Conservation (phyloP, 2,329 filamentous ascomycete species). For the Pyrenophora teres region DNA sequence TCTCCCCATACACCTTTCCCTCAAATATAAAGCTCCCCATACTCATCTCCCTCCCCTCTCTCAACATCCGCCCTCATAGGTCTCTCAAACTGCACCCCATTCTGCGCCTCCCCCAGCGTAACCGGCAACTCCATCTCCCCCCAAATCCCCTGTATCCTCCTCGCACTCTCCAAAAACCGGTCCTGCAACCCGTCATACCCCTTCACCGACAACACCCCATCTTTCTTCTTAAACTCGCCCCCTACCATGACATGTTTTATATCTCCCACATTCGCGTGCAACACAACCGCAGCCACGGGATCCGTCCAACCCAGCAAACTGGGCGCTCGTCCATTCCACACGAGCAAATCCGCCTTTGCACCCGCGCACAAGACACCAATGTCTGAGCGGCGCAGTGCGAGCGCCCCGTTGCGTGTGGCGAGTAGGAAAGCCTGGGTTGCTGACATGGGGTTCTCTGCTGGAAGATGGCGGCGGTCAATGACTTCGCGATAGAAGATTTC, state of each 20-base stretch:
- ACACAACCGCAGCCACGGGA: constrained; percentile 60
- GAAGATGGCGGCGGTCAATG: constrained; percentile 51
- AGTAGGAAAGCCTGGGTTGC: constrained; percentile 61
- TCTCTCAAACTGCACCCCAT: not conserved
- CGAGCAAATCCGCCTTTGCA: constrained; percentile 60
- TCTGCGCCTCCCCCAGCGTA: not conserved
- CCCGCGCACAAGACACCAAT: constrained; percentile 56
- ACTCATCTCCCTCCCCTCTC: constrained; percentile 8
- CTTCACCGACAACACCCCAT: constrained; percentile 44
- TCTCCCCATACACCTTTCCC: not conserved
- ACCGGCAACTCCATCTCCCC: constrained; percentile 8
- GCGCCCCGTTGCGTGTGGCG: constrained; percentile 58
- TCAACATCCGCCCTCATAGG: constrained; percentile 8
- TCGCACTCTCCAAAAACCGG: constrained; percentile 27
- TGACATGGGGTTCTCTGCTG: constrained; percentile 57
- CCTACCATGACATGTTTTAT: constrained; percentile 58
- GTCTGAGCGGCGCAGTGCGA: constrained; percentile 57
- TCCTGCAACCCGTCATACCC: constrained; percentile 21
- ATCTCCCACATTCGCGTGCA: constrained; percentile 61
- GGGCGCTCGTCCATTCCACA: constrained; percentile 58
- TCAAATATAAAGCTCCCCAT: constrained; percentile 6
- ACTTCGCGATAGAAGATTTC: constrained; percentile 48
- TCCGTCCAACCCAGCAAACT: constrained; percentile 60
- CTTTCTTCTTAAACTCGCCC: constrained; percentile 56
- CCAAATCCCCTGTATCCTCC: constrained; percentile 28